phyloP scores from a whole-genome alignment of 1,139 yeast species.

The Pichia terricola region DNA sequence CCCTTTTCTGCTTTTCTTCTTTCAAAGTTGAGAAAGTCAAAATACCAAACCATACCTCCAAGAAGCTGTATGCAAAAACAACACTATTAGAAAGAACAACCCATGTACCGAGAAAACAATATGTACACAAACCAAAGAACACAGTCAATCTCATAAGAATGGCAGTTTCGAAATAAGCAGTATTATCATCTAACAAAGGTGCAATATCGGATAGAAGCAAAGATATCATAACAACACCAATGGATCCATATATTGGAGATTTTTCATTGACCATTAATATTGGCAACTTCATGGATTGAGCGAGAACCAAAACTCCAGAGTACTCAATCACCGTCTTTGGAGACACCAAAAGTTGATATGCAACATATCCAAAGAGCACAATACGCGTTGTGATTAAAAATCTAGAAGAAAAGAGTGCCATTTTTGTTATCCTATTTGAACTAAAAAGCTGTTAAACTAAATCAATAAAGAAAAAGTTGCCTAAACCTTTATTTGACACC shows the following conservation, averaged over 20 bases:
- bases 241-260: conserved; percentile 44
- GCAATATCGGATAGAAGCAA: conserved; percentile 45
- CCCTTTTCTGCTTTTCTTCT: conserved; percentile 40
- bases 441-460: too few species aligned
- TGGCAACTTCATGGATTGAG: conserved; percentile 48
- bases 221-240: conserved; percentile 36
- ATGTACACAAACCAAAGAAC: conserved; percentile 44
- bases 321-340: conserved; percentile 35
- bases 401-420: conserved; percentile 52
- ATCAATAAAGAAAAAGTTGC: too few species aligned
- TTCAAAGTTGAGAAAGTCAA: conserved; percentile 53
- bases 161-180: conserved; percentile 50
- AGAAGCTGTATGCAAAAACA: conserved; percentile 51
- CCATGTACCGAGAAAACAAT: conserved; percentile 33
- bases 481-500: too few species aligned
- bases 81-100: conserved; percentile 48
- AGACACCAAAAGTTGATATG: conserved; percentile 35
- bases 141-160: conserved; percentile 58
- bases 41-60: conserved; percentile 66
- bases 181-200: conserved; percentile 49
- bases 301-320: conserved; percentile 44
- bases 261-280: conserved; percentile 32
- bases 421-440: conserved; percentile 14
- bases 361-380: conserved; percentile 33
- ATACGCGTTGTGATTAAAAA: conserved; percentile 42